Evolutionary conservation across 1,139 yeast species (phyloP).

Genomic region (Candida neerlandica): DNA sequence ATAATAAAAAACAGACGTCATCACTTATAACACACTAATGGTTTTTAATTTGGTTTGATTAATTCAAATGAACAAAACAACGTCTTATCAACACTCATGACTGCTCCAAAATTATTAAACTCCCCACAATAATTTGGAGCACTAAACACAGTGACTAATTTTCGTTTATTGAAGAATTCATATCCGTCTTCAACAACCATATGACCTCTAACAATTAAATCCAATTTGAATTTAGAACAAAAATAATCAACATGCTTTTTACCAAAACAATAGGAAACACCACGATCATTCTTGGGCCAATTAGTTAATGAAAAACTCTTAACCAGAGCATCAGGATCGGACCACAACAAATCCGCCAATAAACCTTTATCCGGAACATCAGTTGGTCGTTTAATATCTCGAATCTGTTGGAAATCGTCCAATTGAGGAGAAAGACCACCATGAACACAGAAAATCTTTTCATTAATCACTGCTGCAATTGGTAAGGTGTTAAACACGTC

Average conservation of each 20-base stretch:
- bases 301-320: conserved; percentile 43
- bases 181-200: conserved; percentile 99
- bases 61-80: conserved; percentile 83
- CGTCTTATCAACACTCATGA: conserved; percentile 78
- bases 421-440: conserved; percentile 87
- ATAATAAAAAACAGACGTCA: too few relatives aligned
- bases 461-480: conserved; percentile 83
- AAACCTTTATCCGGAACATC: conserved; percentile 86
- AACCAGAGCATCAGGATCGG: conserved; percentile 75
- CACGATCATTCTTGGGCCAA: conserved; percentile 86
- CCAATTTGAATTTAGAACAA: conserved; percentile 71
- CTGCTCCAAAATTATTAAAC: conserved; percentile 89
- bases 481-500: conserved; percentile 88
- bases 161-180: conserved; percentile 92
- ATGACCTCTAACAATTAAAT: conserved; percentile 81
- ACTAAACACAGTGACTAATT: conserved; percentile 90
- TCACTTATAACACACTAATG: neutral
- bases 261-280: conserved; percentile 83
- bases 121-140: conserved; percentile 99
- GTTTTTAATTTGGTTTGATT: conserved; percentile 55
- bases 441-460: conserved; percentile 84
- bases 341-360: conserved; percentile 82
- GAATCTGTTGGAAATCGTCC: conserved; percentile 65
- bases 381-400: conserved; percentile 75
- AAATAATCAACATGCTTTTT: conserved; percentile 72